Conservation (phyloP, 139 green algal species). For the Closterium sp. region DNA sequence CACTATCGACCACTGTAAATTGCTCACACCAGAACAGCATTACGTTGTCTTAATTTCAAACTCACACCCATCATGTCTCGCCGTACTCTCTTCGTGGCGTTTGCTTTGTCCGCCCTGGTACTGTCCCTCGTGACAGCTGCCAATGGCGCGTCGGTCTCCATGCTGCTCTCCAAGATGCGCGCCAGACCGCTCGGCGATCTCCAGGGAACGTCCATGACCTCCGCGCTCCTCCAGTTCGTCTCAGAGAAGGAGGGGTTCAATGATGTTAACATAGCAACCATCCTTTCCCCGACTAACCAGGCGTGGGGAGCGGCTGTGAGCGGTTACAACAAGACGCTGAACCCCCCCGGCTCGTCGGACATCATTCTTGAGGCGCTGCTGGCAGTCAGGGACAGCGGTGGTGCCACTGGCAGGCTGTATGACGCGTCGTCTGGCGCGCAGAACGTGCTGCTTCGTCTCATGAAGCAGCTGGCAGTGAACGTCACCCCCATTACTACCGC, state of each 20-base stretch:
- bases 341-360: not conserved
- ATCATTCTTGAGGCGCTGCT: not conserved
- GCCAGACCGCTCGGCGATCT: not conserved
- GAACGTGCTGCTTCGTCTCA: not conserved
- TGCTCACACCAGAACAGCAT: not conserved
- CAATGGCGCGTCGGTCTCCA: not conserved
- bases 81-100: not conserved
- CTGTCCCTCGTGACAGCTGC: not conserved
- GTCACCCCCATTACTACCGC: not conserved
- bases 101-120: not conserved
- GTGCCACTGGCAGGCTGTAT: not conserved
- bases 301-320: not conserved
- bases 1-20: not conserved
- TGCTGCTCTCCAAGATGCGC: not conserved
- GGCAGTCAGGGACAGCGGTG: not conserved
- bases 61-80: not conserved
- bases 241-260: not conserved
- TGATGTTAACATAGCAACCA: not conserved
- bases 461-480: not conserved
- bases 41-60: not conserved
- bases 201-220: not conserved
- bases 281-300: not conserved
- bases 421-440: not conserved
- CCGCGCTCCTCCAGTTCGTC: not conserved
- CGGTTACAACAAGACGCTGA: not conserved